phyloP scores from a whole-genome alignment of 495 filamentous ascomycete species.

The Sporormia fimetaria region DNA sequence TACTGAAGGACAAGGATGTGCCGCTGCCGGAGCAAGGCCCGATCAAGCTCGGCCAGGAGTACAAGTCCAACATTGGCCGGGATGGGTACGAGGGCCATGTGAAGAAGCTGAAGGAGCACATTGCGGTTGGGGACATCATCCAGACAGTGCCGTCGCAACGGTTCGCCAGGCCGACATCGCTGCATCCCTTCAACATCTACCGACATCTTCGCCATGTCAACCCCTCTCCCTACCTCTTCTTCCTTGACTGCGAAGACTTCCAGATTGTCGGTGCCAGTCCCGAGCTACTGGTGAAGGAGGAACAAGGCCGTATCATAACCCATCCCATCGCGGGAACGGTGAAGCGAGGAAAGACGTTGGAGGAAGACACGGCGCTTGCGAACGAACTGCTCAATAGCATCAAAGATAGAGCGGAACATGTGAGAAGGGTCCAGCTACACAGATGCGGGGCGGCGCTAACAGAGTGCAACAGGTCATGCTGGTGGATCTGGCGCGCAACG shows the following conservation, averaged over 20 bases:
- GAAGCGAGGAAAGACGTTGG: conserved; percentile 64
- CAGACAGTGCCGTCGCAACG: conserved; percentile 93
- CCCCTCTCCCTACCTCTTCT: conserved; percentile 94
- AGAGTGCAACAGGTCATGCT: conserved; percentile 61
- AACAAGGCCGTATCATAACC: conserved; percentile 79
- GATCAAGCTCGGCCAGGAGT: conserved; percentile 60
- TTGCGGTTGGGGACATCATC: conserved; percentile 85
- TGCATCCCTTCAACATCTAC: conserved; percentile 98
- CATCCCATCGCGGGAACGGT: conserved; percentile 97
- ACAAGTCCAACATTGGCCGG: conserved; percentile 87
- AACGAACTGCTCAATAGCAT: conserved; percentile 64
- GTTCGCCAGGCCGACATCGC: conserved; percentile 71
- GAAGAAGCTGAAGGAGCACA: conserved; percentile 69
- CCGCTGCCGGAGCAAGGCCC: conserved; percentile 67
- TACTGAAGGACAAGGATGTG: conserved; percentile 57
- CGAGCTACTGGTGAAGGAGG: conserved; percentile 84
- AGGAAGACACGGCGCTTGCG: conserved; percentile 72
- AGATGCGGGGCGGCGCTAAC: conserved; percentile 1
- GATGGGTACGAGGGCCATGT: conserved; percentile 83
- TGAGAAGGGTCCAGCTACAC: conserved; percentile 5
- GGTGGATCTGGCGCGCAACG: conserved; percentile 93
- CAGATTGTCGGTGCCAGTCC: conserved; percentile 91
- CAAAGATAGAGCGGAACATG: conserved; percentile 90
- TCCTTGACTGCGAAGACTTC: conserved; percentile 79
- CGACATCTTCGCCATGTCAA: conserved; percentile 90